Evolutionary conservation across 1,284 basidiomycete species (phyloP).

Genomic region (Fomitopsis palustris): DNA sequence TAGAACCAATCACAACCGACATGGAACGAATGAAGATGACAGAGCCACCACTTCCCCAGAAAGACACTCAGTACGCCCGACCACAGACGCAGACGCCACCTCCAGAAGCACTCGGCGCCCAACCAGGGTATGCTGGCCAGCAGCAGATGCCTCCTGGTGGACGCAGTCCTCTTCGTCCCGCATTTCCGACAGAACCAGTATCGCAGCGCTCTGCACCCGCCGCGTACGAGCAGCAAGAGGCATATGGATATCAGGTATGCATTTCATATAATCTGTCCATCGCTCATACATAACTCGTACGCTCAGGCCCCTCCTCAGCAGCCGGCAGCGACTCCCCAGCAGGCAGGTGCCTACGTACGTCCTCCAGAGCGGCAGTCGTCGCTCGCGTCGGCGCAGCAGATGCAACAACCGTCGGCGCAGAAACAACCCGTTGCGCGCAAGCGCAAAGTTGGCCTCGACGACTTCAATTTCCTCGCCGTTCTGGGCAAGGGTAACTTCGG

Average conservation of each 20-base stretch:
- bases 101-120: slow-evolving; percentile 12
- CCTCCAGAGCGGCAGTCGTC: slow-evolving; percentile 23
- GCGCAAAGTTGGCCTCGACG: slow-evolving; percentile 93
- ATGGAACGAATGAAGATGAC: slow-evolving; percentile 53
- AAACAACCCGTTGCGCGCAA: slow-evolving; percentile 39
- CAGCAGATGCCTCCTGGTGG: slow-evolving; percentile 18
- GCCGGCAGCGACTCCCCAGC: slow-evolving; percentile 28
- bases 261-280: too few species aligned
- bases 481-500: slow-evolving; percentile 99
- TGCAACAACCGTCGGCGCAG: slow-evolving; percentile 21
- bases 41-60: slow-evolving; percentile 24
- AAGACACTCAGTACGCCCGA: slow-evolving; percentile 24
- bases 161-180: slow-evolving; percentile 18
- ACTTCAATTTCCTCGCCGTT: slow-evolving; percentile 99
- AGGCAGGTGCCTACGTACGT: slow-evolving; percentile 29
- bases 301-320: slow-evolving; percentile 12
- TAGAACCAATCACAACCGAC: slow-evolving; percentile 31
- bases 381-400: slow-evolving; percentile 20
- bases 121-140: slow-evolving; percentile 19
- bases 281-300: background rate
- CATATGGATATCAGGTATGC: slow-evolving; percentile 26
- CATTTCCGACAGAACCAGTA: slow-evolving; percentile 26
- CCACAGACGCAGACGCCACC: slow-evolving; percentile 14
- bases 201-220: slow-evolving; percentile 14
- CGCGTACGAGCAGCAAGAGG: slow-evolving; percentile 22